A percentile compares a stretch with the other conserved stretches of the same genome.
Evolutionary conservation across 345 rosid species (phyloP).

Genomic region (Rhodamnia rubescens): DNA sequence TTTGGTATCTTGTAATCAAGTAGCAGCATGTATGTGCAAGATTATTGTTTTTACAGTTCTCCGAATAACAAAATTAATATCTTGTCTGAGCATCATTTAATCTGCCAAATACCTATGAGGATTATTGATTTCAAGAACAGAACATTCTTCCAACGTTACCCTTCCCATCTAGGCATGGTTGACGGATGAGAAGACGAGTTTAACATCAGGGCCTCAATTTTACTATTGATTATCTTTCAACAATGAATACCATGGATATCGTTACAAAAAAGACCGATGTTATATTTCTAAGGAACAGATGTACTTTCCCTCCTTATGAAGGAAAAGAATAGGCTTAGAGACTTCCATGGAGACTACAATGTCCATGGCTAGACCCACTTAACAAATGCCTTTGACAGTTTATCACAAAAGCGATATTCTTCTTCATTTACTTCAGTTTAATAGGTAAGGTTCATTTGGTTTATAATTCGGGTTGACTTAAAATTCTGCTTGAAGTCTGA

Average conservation of each 20-base stretch:
- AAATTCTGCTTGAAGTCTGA: not conserved
- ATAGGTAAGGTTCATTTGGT: not conserved
- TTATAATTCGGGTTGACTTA: not conserved
- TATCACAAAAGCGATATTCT: not conserved
- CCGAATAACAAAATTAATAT: not conserved
- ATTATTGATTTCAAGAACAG: too few species aligned
- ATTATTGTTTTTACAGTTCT: not conserved
- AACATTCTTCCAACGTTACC: too few species aligned
- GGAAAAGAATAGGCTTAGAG: not conserved
- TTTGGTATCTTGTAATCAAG: not conserved
- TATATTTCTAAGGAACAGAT: not conserved
- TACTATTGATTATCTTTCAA: not conserved
- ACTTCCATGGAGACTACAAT: not conserved
- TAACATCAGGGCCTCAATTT: not conserved
- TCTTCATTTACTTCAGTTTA: too few species aligned
- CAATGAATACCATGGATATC: accelerated
- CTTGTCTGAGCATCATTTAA: not conserved
- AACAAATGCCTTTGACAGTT: not conserved
- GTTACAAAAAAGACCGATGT: not conserved
- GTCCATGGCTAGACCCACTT: not conserved
- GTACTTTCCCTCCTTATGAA: not conserved
- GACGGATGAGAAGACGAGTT: not conserved
- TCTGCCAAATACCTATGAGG: too few species aligned
- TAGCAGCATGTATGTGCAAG: not conserved
- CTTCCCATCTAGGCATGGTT: not conserved